Evolutionary conservation across 306 rosid genomes (phyloP).

Genomic region (Fragaria vesca): DNA sequence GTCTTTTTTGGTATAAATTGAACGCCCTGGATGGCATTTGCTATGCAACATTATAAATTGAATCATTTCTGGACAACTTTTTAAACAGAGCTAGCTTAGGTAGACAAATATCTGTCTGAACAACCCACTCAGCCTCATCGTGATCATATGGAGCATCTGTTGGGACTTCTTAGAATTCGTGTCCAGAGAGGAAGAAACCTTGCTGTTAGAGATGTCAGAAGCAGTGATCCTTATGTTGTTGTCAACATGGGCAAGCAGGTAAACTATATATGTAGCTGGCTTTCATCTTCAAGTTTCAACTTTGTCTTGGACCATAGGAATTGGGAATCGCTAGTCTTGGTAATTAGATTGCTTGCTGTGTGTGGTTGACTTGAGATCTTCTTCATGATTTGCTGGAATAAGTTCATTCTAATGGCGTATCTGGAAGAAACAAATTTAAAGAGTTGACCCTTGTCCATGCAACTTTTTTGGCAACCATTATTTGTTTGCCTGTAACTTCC

Average conservation of each 20-base stretch:
- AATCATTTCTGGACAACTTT: background rate
- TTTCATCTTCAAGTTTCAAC: background rate
- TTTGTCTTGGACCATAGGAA: background rate
- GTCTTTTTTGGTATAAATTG: background rate
- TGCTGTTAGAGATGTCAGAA: constrained; percentile 63
- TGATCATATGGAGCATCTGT: constrained; percentile 24
- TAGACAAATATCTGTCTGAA: background rate
- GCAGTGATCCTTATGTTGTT: constrained; percentile 76
- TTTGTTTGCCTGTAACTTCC: background rate
- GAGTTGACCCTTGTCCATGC: background rate
- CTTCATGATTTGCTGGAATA: background rate
- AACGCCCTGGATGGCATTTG: background rate
- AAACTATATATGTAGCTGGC: background rate
- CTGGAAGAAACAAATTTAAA: background rate
- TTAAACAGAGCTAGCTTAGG: background rate
- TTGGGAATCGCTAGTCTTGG: background rate
- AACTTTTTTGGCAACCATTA: background rate
- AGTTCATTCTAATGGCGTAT: background rate
- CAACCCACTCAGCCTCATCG: background rate
- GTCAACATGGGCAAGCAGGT: constrained; percentile 77
- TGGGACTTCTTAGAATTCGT: constrained; percentile 70
- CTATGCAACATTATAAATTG: background rate
- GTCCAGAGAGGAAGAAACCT: constrained; percentile 60
- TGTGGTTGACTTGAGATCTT: constrained; percentile 12
- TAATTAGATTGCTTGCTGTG: background rate